A percentile compares a stretch with the other conserved stretches of the same genome.
These are phyloP conservation scores for Botrytis deweyae DNA, from an alignment of 2,329 filamentous ascomycete genomes.

Conservation along the genomic window DNA sequence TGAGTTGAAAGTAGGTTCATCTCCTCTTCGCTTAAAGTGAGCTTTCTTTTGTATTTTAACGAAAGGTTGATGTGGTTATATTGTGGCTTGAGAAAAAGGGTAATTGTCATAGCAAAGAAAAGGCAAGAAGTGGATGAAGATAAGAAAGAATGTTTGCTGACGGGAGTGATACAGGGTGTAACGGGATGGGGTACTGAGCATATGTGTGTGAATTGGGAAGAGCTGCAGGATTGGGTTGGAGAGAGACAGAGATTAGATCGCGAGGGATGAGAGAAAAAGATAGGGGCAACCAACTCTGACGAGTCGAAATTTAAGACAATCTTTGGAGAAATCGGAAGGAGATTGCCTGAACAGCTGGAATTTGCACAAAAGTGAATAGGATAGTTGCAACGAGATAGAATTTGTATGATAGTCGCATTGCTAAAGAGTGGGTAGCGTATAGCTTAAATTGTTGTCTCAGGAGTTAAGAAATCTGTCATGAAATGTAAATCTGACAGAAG, in stretches of 20 bases:
- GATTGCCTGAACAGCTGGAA: background rate
- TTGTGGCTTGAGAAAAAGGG: background rate
- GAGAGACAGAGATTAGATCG: background rate
- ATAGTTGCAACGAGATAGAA: background rate
- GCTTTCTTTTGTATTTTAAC: accelerated
- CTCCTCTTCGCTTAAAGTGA: background rate
- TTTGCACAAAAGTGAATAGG: background rate
- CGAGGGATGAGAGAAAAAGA: background rate
- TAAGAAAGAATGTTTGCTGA: background rate
- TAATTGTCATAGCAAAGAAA: background rate
- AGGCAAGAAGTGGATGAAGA: background rate
- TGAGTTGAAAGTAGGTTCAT: background rate
- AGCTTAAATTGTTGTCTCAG: background rate
- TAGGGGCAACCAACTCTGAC: too few relatives aligned
- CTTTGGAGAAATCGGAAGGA: too few relatives aligned
- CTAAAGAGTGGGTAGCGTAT: background rate
- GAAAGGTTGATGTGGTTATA: background rate
- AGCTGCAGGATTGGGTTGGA: conserved; percentile 4
- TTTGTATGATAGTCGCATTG: background rate
- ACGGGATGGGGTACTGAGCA: conserved; percentile 14
- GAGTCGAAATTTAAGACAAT: background rate
- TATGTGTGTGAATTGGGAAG: conserved; percentile 8
- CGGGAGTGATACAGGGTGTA: background rate
- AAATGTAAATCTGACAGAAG: background rate
- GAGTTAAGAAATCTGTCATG: background rate